Evolutionary conservation across 1,139 yeast genomes (phyloP), one percentile per base, ranked within the genome.

Genomic region (Pichia kudriavzevii): DNA sequence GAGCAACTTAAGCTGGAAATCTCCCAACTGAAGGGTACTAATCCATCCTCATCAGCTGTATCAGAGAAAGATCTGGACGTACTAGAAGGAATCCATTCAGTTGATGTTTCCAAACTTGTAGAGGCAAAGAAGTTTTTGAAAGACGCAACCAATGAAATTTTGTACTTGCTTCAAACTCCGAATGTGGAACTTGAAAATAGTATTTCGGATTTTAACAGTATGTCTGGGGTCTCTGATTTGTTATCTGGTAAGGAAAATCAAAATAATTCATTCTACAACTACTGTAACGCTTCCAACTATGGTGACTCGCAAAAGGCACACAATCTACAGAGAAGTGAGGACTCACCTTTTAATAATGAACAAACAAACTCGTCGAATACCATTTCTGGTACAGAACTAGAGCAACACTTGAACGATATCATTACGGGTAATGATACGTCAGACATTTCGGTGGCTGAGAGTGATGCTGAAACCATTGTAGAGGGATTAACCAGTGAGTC

Each of bases 131-230:
- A 53, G 20, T 57, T 56, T 28, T 41, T 57, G 22, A 55, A 50
- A 34, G 40, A 53, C 4, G 56, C 60, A 2, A 56, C 61, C 0
- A 51, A 48, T 40, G 61, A 57, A 38, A 55, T 57, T 15, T 42
- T 57, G 16, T 53, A 49, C 32, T 41, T 57, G 28, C 37, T 57
- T 21, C 55, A 56, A 34, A 47, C 60, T 2, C 60, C 60, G 7
- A 45, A 47, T n/a, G 26, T 53, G 7, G 59, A 54, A 26, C 24
- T 53, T 9, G 40, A 48, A 2, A 53, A 51, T 30, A n/a, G n/a
- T n/a, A 45, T 50, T 4, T 27, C 49, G 22, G 32, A 42, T 5
- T 32, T 50, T 17, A 41, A 46, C 5, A 42, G 44, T 6, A 14
- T 32, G 3, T 31, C 39, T 3, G 35, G 35, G 3, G 11, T 36